These are phyloP conservation scores for Solanum medicagineum DNA, from an alignment of 257 asterid species.

Conservation along the genomic window DNA sequence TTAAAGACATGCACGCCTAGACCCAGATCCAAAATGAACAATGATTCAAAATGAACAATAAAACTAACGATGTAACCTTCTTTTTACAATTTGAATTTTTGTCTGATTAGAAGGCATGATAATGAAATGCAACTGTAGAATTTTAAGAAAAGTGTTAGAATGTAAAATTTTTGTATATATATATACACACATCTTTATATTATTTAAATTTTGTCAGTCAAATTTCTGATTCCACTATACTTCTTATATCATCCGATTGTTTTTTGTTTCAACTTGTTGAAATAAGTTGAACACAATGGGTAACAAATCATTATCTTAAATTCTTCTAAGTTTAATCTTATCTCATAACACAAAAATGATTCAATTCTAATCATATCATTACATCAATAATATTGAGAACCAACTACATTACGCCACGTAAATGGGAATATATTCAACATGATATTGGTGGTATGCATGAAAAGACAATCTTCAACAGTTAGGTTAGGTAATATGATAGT, in stretches of 20 bases:
- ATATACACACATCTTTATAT: neutral
- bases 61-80: too few relatives aligned
- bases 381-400: neutral
- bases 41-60: too few relatives aligned
- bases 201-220: neutral
- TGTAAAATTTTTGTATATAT: too few relatives aligned
- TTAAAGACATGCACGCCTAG: too few relatives aligned
- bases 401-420: neutral
- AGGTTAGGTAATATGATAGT: neutral
- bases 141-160: neutral
- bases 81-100: neutral
- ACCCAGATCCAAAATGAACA: too few relatives aligned
- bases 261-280: neutral
- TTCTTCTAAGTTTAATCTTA: neutral
- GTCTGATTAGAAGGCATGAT: neutral
- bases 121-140: neutral
- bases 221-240: neutral
- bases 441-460: neutral
- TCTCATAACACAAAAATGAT: neutral
- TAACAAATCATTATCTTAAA: neutral
- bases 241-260: too few relatives aligned
- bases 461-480: neutral
- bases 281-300: neutral
- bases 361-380: neutral
- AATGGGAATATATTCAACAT: neutral